These are phyloP conservation scores for Exsudoporus frostii DNA, from an alignment of 768 basidiomycete genomes.

Conservation along the genomic window DNA sequence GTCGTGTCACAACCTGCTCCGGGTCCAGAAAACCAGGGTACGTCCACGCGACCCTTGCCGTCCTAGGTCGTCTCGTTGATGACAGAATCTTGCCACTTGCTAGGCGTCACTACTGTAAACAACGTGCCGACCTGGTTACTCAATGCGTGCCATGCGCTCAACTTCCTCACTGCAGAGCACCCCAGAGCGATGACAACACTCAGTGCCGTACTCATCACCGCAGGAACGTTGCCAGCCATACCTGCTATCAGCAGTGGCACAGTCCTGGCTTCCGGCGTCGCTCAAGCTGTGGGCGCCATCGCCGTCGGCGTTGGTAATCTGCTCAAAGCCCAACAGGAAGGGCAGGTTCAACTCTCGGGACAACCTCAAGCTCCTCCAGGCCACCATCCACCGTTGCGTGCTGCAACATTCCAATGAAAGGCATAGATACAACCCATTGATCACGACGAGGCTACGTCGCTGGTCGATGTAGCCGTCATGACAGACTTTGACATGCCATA, in stretches of 20 bases:
- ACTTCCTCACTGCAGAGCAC: slow-evolving; percentile 71
- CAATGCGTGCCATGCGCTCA: slow-evolving; percentile 73
- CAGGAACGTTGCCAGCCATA: slow-evolving; percentile 69
- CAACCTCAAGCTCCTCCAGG: slow-evolving; percentile 15
- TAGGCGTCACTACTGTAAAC: slow-evolving; percentile 43
- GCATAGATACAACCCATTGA: not conserved
- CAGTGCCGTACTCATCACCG: slow-evolving; percentile 76
- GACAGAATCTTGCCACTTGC: not conserved
- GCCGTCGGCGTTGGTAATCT: slow-evolving; percentile 68
- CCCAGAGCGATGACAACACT: slow-evolving; percentile 72
- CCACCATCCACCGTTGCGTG: slow-evolving; percentile 28
- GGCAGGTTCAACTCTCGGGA: slow-evolving; percentile 29
- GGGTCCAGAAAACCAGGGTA: slow-evolving; percentile 18
- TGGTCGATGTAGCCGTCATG: slow-evolving; percentile 19
- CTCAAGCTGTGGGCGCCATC: slow-evolving; percentile 75
- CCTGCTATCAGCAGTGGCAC: slow-evolving; percentile 72
- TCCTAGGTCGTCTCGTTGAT: not conserved
- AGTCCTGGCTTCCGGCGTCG: slow-evolving; percentile 67
- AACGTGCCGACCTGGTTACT: slow-evolving; percentile 75
- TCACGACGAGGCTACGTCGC: slow-evolving; percentile 17
- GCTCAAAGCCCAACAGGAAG: slow-evolving; percentile 48
- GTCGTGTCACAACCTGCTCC: slow-evolving; percentile 7
- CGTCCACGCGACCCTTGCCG: not conserved
- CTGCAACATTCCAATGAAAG: slow-evolving; percentile 30
- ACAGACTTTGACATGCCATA: slow-evolving; percentile 16